A percentile compares a stretch with the other conserved stretches of the same genome.
Evolutionary conservation across 2,329 filamentous ascomycete genomes (phyloP).

Genomic region (Fusarium pseudonygamai): DNA sequence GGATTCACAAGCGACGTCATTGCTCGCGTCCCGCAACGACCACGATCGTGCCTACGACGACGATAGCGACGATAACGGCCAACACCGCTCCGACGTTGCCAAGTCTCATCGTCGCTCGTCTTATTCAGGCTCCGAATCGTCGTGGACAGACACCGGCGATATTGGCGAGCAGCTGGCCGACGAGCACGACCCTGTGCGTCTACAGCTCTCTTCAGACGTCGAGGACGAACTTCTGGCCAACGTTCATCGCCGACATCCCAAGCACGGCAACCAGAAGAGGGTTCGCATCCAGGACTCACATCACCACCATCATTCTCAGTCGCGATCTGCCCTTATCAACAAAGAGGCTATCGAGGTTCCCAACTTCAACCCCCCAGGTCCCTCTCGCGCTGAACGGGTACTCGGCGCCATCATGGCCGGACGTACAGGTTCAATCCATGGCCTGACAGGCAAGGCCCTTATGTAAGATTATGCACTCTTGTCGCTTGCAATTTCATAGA

Average conservation of each 20-base stretch:
- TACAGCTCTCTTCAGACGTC: constrained; percentile 72
- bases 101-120: constrained; percentile 44
- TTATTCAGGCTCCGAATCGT: constrained; percentile 71
- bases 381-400: constrained; percentile 73
- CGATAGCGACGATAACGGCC: constrained; percentile 53
- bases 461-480: constrained; percentile 65
- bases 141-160: constrained; percentile 95
- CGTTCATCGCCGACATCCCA: constrained; percentile 56
- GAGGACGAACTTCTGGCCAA: constrained; percentile 69
- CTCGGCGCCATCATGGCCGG: constrained; percentile 88
- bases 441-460: constrained; percentile 94
- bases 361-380: constrained; percentile 67
- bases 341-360: constrained; percentile 89
- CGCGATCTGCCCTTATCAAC: constrained; percentile 57
- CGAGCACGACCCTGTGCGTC: constrained; percentile 81
- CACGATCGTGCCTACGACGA: constrained; percentile 57
- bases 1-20: constrained; percentile 53
- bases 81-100: constrained; percentile 36
- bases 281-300: constrained; percentile 72
- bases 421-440: constrained; percentile 80
- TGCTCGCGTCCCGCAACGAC: constrained; percentile 46
- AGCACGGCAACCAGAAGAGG: constrained; percentile 61
- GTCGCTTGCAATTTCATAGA: neutral
- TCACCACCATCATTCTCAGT: constrained; percentile 51
- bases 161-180: constrained; percentile 89